Conservation (phyloP, 176 grass and related monocot species). For the Saccharum officinarum region DNA sequence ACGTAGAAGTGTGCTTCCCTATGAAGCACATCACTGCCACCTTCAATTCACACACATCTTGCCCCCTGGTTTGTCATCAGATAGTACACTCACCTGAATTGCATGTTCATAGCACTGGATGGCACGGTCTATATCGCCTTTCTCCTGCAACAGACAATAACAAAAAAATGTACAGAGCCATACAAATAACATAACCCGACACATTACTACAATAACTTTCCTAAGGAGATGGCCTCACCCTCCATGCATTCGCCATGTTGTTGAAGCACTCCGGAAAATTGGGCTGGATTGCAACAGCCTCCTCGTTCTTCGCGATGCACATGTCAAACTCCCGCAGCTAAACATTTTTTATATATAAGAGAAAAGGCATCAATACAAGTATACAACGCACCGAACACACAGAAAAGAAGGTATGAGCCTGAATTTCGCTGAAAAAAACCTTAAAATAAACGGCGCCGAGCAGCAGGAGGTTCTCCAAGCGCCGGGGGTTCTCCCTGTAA, state of each 20-base stretch:
- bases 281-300: slow-evolving; percentile 65
- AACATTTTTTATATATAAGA: background rate
- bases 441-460: slow-evolving; percentile 51
- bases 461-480: slow-evolving; percentile 49
- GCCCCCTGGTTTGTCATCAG: background rate
- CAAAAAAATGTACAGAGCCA: background rate
- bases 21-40: background rate
- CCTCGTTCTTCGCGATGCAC: slow-evolving; percentile 71
- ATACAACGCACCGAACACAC: background rate
- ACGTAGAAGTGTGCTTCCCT: background rate
- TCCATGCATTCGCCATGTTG: slow-evolving; percentile 90
- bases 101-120: slow-evolving; percentile 65
- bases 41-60: background rate
- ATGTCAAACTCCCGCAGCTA: slow-evolving; percentile 65
- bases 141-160: slow-evolving; percentile 48
- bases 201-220: background rate
- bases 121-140: slow-evolving; percentile 54
- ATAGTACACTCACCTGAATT: slow-evolving; percentile 51
- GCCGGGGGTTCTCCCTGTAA: slow-evolving; percentile 36
- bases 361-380: background rate
- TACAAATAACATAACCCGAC: background rate
- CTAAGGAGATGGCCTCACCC: slow-evolving; percentile 28
- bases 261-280: slow-evolving; percentile 69
- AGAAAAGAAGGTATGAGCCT: background rate
- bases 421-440: slow-evolving; percentile 28